Conservation (phyloP, 1,284 basidiomycete genomes). For the Naganishia sp. region DNA sequence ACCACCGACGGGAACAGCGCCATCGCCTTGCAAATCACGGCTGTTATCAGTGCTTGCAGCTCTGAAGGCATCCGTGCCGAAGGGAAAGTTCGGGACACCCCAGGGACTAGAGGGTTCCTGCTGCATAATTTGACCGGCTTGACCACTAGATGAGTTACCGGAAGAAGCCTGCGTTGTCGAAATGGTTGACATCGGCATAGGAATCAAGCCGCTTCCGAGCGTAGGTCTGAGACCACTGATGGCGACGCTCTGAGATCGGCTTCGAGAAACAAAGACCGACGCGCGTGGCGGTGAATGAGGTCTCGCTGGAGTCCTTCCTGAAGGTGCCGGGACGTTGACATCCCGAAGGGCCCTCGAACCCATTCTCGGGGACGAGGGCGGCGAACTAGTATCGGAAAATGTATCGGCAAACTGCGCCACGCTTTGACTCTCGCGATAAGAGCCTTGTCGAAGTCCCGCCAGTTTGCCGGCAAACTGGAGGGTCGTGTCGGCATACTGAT, state of each 20-base stretch:
- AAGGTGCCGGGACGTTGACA: not conserved
- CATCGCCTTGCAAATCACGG: not conserved
- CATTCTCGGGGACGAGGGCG: slow-evolving; percentile 27
- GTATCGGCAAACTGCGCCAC: slow-evolving; percentile 19
- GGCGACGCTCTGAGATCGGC: slow-evolving; percentile 28
- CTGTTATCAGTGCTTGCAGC: not conserved
- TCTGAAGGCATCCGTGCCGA: slow-evolving; percentile 13
- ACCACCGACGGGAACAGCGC: not conserved
- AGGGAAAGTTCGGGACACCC: slow-evolving; percentile 12
- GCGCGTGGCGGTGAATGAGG: slow-evolving; percentile 27
- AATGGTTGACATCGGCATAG: slow-evolving; percentile 28
- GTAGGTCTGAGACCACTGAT: slow-evolving; percentile 25
- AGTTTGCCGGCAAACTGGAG: not conserved
- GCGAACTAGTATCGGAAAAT: slow-evolving; percentile 30
- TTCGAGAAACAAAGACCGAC: slow-evolving; percentile 20
- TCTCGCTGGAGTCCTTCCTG: not conserved
- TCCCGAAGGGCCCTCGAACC: slow-evolving; percentile 1
- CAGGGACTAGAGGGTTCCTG: slow-evolving; percentile 9
- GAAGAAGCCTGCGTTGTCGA: not conserved
- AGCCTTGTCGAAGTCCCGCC: not conserved
- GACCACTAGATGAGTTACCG: not conserved
- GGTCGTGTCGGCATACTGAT: slow-evolving; percentile 4
- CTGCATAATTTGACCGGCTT: not conserved
- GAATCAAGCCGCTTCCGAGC: slow-evolving; percentile 30
- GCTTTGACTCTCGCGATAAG: not conserved